These are phyloP conservation scores for Diaporthe sp. DNA, from an alignment of 2,329 filamentous ascomycete species.

Conservation along the genomic window DNA sequence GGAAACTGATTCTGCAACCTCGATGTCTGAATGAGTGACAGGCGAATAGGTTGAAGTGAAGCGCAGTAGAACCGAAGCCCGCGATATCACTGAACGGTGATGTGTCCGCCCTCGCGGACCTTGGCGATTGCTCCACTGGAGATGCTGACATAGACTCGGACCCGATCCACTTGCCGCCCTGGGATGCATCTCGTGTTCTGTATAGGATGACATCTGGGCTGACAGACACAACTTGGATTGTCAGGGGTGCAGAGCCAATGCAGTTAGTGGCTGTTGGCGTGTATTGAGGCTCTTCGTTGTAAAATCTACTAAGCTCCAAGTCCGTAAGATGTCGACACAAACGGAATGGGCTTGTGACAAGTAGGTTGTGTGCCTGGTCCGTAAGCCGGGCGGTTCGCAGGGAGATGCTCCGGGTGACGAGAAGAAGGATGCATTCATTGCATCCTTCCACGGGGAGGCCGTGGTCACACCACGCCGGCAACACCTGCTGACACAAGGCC, in stretches of 20 bases:
- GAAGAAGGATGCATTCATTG: background rate
- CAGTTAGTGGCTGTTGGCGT: no score
- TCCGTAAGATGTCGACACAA: background rate
- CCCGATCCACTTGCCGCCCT: no score
- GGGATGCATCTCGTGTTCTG: no score
- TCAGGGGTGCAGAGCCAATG: no score
- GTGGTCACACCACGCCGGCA: background rate
- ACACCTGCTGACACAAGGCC: background rate
- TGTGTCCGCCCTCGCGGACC: background rate
- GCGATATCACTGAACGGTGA: background rate
- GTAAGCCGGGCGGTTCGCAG: no score
- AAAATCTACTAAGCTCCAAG: background rate
- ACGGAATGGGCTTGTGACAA: background rate
- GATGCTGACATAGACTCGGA: accelerated
- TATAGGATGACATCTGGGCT: no score
- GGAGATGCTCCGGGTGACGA: background rate
- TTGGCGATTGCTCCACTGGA: background rate
- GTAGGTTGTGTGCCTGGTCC: background rate
- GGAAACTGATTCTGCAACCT: background rate
- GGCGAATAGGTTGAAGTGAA: background rate
- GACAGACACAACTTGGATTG: no score
- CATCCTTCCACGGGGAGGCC: background rate
- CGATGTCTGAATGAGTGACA: background rate
- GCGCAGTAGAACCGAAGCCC: no score
- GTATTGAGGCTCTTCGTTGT: background rate